Evolutionary conservation across 129 eudicot species (phyloP), one percentile per base, ranked within the genome.

Genomic region (Chrysanthemum makinoi): DNA sequence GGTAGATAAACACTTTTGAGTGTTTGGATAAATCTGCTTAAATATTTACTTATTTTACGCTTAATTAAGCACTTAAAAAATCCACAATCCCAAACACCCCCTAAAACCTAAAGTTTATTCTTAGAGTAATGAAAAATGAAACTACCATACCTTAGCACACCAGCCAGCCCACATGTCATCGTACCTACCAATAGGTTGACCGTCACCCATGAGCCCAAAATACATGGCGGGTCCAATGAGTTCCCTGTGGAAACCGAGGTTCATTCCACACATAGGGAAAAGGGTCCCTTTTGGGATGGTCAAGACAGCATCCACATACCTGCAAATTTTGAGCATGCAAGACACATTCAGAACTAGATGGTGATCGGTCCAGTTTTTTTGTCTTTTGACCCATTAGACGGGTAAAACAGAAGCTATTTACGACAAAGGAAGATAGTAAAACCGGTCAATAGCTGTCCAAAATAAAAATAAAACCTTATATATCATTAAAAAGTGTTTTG

Each of bases 151-250:
- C 95, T 86, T 86, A 33, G 84, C 71, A 63, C 95, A 88, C 95
- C 91, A 88, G 14, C 91, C 95, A 24, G 91, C 89, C 95, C 95
- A 88, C 95, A 88, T 88, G 75, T 88, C 95, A 20, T 88, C 91
- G 8, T 88, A 88, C 10, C 91, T 63, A 20, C 95, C 95, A 66
- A 88, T 88, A 19, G 95, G 95, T 72, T 88, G 95, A 22, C 91
- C 89, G 12, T 88, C 91, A 20, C 95, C 91, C 95, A 88, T 88
- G 74, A 88, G 95, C 50, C 95, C 95, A 62, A 86, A 88, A 57
- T 88, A 88, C 95, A 88, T 88, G 39, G 91, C 95, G 28, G 95
- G 87, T 9, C 95, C 95, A 59, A 86, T 88, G 48, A 88, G 87
- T 28, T 88, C 89, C 57, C 91, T 69, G 69, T 88, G 77, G 79